These are phyloP conservation scores for Aphanoascus verrucosus DNA, from an alignment of 2,329 filamentous ascomycete species.

Conservation along the genomic window DNA sequence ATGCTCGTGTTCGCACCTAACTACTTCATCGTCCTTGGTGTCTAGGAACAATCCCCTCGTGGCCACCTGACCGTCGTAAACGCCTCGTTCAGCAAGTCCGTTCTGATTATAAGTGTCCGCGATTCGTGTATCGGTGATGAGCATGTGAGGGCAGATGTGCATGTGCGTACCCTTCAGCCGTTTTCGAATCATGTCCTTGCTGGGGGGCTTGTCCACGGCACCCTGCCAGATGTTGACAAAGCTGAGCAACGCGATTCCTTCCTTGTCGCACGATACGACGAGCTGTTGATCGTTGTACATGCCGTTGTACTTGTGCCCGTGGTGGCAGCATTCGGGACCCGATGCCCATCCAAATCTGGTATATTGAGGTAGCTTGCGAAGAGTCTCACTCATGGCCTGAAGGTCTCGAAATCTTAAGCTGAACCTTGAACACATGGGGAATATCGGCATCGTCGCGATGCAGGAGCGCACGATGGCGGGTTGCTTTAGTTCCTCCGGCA, in stretches of 20 bases:
- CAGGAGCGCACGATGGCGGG: neutral
- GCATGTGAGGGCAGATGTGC: neutral
- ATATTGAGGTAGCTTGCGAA: neutral
- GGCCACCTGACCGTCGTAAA: neutral
- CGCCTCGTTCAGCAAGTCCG: neutral
- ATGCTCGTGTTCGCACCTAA: neutral
- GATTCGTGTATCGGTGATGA: neutral
- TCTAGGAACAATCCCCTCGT: neutral
- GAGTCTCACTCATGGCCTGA: neutral
- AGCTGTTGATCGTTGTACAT: neutral
- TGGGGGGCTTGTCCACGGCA: neutral
- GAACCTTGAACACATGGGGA: neutral
- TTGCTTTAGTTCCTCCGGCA: neutral
- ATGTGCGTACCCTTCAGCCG: neutral
- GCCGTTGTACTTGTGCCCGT: neutral
- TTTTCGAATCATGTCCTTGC: neutral
- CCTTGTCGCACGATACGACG: neutral
- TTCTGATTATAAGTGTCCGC: neutral
- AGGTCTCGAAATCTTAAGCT: neutral
- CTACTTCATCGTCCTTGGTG: neutral
- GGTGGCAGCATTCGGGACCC: neutral
- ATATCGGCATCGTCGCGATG: neutral
- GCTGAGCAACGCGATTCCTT: neutral
- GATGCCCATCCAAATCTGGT: neutral
- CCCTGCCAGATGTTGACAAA: neutral